These are phyloP conservation scores for Anastatica hierochuntica DNA, from an alignment of 345 rosid genomes.

Conservation along the genomic window DNA sequence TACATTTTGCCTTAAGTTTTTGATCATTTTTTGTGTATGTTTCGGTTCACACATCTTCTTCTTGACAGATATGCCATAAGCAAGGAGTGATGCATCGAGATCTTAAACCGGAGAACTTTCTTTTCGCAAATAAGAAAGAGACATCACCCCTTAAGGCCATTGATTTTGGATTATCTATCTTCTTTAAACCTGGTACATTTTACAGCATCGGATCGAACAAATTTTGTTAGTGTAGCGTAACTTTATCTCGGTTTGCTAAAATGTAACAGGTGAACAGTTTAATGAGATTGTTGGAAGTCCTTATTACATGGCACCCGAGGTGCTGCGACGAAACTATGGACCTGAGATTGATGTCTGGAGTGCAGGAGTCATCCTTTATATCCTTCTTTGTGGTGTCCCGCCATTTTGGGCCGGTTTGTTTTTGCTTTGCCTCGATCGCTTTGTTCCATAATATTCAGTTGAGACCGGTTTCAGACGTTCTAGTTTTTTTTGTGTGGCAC, in stretches of 20 bases:
- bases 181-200: constrained; percentile 79
- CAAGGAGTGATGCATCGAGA: constrained; percentile 55
- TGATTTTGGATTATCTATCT: constrained; percentile 92
- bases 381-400: constrained; percentile 33
- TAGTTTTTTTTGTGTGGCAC: neutral
- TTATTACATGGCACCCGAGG: constrained; percentile 72
- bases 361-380: neutral
- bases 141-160: constrained; percentile 74
- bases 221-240: no score
- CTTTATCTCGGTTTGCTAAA: constrained; percentile 35
- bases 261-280: constrained; percentile 65
- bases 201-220: no score
- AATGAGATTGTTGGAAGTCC: constrained; percentile 96
- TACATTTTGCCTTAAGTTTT: no score
- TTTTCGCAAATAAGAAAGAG: constrained; percentile 87
- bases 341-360: constrained; percentile 65
- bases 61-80: constrained; percentile 73
- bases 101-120: constrained; percentile 88
- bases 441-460: no score
- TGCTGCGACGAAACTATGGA: constrained; percentile 66
- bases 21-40: no score
- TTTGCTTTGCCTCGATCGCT: no score
- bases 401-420: constrained; percentile 97
- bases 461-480: no score
- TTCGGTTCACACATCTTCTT: constrained; percentile 37